A percentile compares a stretch with the other conserved stretches of the same genome.
Conservation (phyloP, 2,329 filamentous ascomycete genomes). For the Calonectria fujianensis region DNA sequence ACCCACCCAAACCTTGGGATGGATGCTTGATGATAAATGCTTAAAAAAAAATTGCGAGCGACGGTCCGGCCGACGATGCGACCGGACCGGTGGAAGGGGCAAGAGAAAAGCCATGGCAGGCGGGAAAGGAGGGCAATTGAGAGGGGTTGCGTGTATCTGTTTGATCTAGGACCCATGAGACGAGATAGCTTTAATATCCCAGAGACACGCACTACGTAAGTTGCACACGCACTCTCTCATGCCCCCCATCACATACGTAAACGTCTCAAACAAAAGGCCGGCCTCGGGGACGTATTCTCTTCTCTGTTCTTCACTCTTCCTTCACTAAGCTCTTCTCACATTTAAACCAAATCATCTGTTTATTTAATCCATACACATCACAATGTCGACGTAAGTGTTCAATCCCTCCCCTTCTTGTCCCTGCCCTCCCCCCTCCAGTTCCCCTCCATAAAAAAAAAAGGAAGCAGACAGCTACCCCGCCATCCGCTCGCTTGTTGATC, state of each 20-base stretch:
- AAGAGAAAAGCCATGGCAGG: not conserved
- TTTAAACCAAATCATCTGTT: not conserved
- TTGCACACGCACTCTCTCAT: conserved; percentile 39
- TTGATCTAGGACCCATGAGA: conserved; percentile 15
- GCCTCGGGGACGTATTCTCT: conserved; percentile 20
- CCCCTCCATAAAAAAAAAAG: conserved; percentile 38
- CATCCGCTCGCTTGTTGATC: conserved; percentile 28
- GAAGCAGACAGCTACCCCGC: conserved; percentile 39
- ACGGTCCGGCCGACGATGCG: conserved; percentile 17
- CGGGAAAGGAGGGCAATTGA: not conserved
- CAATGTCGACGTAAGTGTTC: conserved; percentile 60
- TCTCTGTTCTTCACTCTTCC: conserved; percentile 31
- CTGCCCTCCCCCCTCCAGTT: not conserved
- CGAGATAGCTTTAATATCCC: conserved; percentile 35
- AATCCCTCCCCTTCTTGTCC: conserved; percentile 7
- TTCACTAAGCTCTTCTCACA: conserved; percentile 11
- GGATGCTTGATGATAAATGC: conserved; percentile 14
- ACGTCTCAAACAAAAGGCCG: conserved; percentile 36
- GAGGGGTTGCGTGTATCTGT: not conserved
- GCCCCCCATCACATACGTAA: conserved; percentile 28
- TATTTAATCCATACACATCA: conserved; percentile 38
- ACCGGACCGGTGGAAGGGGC: conserved; percentile 3
- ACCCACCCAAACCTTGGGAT: conserved; percentile 2
- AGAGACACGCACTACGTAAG: conserved; percentile 38
- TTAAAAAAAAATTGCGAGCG: conserved; percentile 13